Evolutionary conservation across 345 rosid genomes (phyloP), one percentile per base, ranked within the genome.

Genomic region (Firmiana major): DNA sequence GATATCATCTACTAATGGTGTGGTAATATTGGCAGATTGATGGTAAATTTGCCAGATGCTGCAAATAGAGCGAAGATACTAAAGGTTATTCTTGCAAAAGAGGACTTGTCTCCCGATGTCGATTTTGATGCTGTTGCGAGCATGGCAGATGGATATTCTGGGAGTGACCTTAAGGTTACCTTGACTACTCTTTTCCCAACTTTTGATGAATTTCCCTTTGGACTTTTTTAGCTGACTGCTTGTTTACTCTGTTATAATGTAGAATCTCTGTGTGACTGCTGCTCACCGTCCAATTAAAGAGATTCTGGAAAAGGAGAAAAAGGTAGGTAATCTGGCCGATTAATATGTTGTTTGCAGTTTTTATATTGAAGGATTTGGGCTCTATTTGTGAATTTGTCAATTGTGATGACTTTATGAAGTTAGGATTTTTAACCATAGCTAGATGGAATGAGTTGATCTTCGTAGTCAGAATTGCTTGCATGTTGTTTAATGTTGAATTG

Each of bases 71-170:
- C 86, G 3, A 90, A 92, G 77, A 90, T 95, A 83, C 81, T 95
- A 21, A 87, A 78, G 77, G 92, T 92, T 75, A 91, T 95, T 75
- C 85, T 95, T 75, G 92, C 96, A 3, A 84, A 95, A 75, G 97
- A 95, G 83, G 96, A 92, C 74, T 71, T 95, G 84, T 86, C 94
- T 51, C 83, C 92, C 70, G 94, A 85, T 69, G 77, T 95, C 73
- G 94, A 95, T 79, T 79, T 88, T 82, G 97, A 90, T 79, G 85
- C 83, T 9, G 55, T 95, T 83, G 98, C 97, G 16, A 84, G 82
- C 58, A 87, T 93, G 93, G 86, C 93, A 0, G 92, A 91, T 78
- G 99, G 98, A 76, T 95, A 95, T 81, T 95, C 97, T 68, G 98
- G 97, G 80, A 93, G 99, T 75, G 96, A 93, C 79, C 92, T 95